These are phyloP conservation scores for Glycine soja DNA, from an alignment of 306 rosid species.

Conservation along the genomic window DNA sequence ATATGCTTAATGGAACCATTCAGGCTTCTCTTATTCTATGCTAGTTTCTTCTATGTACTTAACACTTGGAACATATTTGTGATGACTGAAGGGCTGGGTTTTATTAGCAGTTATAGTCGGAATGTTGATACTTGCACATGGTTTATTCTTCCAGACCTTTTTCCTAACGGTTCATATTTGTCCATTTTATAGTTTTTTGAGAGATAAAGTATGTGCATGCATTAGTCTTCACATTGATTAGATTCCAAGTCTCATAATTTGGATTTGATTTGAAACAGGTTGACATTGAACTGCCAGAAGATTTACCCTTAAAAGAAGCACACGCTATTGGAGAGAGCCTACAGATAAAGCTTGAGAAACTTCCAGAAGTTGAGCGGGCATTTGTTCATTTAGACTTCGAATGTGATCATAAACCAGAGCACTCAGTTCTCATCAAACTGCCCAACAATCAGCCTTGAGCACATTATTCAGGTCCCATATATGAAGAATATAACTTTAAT, in stretches of 20 bases:
- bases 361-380: slow-evolving; percentile 82
- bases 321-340: slow-evolving; percentile 79
- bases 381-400: slow-evolving; percentile 98
- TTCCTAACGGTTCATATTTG: no score
- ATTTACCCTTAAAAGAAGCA: slow-evolving; percentile 80
- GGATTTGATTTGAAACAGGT: slow-evolving; percentile 63
- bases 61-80: no score
- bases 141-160: no score
- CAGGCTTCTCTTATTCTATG: not conserved
- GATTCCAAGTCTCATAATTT: slow-evolving; percentile 20
- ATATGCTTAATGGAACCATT: no score
- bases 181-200: not conserved
- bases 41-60: not conserved
- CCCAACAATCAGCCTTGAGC: slow-evolving; percentile 63
- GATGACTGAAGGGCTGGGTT: no score
- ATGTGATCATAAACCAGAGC: slow-evolving; percentile 96
- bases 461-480: not conserved
- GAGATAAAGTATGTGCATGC: not conserved
- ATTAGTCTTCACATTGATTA: not conserved
- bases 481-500: not conserved
- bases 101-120: no score
- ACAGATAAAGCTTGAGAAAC: slow-evolving; percentile 75
- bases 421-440: slow-evolving; percentile 69
- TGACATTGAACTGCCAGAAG: slow-evolving; percentile 93
- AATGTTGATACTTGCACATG: no score